phyloP scores from a whole-genome alignment of 73 alveolate genomes.

The Tetrahymena elliotti region DNA sequence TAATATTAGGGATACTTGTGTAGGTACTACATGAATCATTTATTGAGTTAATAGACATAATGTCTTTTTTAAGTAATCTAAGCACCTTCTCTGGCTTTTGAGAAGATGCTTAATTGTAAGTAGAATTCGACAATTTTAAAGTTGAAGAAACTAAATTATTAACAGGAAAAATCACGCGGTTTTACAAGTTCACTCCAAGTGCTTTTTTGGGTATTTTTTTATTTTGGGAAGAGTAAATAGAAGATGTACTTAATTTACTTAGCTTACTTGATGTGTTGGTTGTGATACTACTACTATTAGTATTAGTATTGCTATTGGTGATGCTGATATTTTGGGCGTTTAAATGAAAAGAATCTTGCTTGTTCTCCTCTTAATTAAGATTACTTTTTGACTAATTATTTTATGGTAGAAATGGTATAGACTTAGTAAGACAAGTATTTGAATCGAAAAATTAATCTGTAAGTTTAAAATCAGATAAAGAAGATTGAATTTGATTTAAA shows the following conservation, averaged over 20 bases:
- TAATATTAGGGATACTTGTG: background rate
- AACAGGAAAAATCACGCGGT: background rate
- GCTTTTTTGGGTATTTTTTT: background rate
- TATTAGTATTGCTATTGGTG: too few relatives aligned
- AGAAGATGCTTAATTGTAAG: background rate
- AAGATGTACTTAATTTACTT: background rate
- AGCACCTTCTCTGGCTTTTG: background rate
- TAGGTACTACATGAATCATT: background rate
- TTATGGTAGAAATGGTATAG: background rate
- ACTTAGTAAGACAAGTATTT: background rate
- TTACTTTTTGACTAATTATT: background rate
- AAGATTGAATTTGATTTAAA: background rate
- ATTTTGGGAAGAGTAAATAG: background rate
- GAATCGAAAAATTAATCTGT: background rate
- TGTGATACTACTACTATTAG: background rate
- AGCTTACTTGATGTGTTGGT: background rate
- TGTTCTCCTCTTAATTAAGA: background rate
- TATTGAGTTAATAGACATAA: background rate
- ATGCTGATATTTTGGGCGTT: too few relatives aligned
- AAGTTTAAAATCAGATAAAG: background rate
- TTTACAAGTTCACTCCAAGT: background rate
- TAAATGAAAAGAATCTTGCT: background rate
- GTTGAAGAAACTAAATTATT: background rate
- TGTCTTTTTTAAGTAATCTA: background rate
- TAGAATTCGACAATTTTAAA: background rate